Evolutionary conservation across 768 basidiomycete genomes (phyloP), one percentile per base, ranked within the genome.

Genomic region (Leccinum variicolor): DNA sequence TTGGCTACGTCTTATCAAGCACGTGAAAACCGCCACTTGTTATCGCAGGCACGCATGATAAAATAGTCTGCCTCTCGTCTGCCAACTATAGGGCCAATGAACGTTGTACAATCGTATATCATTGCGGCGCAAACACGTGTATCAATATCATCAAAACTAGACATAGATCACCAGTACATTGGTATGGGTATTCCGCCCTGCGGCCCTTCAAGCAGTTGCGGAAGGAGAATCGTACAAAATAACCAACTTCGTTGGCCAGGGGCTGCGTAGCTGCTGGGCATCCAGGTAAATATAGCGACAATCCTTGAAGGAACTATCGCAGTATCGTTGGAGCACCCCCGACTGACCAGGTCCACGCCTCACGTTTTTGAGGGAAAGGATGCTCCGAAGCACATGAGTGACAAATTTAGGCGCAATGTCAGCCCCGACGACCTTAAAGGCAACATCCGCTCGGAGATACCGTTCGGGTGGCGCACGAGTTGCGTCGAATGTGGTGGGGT

Each of bases 221-320:
- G 62, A 29, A 47, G 70, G 34, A 23, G 19, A 45, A 52, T 72
- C 71, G 19, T 73, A 73, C 75, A 84, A 74, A 34, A 90, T 65
- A 26, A 83, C 73, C 79, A 92, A 74, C 2, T 84, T 82, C 7
- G 79, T 81, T 1, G 90, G 86, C 89, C 89, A 90, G 17, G 87
- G 83, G 4, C 75, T 75, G 11, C 80, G 74, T n/a, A 74, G 54
- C 64, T 83, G 79, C 1, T 76, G 69, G 1, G 68, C 64, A 56
- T 82, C 79, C 58, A 92, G 73, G 68, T 89, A 91, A 54, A 78
- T 76, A 63, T 79, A 79, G 10, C 73, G 74, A 23, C 84, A 69
- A 49, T 83, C 78, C 5, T 78, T 82, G 46, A 79, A 74, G 39
- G 76, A 73, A 3, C 64, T 60, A 53, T 84, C 78, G 51, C 75